Percentiles rank a stretch among this genome's conserved stretches.
phyloP scores from a whole-genome alignment of 2,329 filamentous ascomycete species.

The Chaetomium sp. region DNA sequence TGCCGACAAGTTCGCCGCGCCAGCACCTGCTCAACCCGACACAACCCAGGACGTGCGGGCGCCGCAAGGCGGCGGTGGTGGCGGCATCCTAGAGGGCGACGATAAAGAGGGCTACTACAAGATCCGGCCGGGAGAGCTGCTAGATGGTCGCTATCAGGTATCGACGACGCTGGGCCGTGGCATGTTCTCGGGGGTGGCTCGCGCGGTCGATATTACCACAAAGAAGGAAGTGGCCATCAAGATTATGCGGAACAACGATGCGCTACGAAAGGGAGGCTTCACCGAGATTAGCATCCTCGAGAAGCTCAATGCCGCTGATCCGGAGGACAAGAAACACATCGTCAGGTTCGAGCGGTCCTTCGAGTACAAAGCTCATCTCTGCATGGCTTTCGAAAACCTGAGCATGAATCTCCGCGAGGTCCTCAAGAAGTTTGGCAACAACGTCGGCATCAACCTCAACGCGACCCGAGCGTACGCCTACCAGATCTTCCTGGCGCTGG shows the following conservation, averaged over 20 bases:
- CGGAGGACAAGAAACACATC: constrained; percentile 87
- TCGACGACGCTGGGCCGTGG: constrained; percentile 86
- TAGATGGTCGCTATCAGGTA: constrained; percentile 87
- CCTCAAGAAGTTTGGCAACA: constrained; percentile 91
- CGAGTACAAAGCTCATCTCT: constrained; percentile 92
- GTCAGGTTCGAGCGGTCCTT: constrained; percentile 86
- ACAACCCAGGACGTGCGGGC: constrained; percentile 48
- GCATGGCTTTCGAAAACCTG: constrained; percentile 95
- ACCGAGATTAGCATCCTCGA: constrained; percentile 94
- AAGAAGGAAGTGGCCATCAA: constrained; percentile 89
- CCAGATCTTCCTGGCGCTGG: constrained; percentile 89
- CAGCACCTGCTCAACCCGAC: constrained; percentile 39
- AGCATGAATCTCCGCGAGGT: constrained; percentile 92
- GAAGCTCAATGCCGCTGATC: constrained; percentile 81
- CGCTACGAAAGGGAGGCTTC: constrained; percentile 85
- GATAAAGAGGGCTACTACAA: constrained; percentile 97
- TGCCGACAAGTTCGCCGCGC: constrained; percentile 65
- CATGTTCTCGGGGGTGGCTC: constrained; percentile 96
- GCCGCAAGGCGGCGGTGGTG: constrained; percentile 53
- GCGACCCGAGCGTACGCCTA: constrained; percentile 88
- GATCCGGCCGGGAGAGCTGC: constrained; percentile 84
- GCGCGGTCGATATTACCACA: constrained; percentile 75
- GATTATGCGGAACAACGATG: constrained; percentile 95
- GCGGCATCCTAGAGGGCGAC: constrained; percentile 86
- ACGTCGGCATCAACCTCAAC: constrained; percentile 85